Evolutionary conservation across 768 basidiomycete species (phyloP), one percentile per base, ranked within the genome.

Genomic region (Cyclocybe aegerita): DNA sequence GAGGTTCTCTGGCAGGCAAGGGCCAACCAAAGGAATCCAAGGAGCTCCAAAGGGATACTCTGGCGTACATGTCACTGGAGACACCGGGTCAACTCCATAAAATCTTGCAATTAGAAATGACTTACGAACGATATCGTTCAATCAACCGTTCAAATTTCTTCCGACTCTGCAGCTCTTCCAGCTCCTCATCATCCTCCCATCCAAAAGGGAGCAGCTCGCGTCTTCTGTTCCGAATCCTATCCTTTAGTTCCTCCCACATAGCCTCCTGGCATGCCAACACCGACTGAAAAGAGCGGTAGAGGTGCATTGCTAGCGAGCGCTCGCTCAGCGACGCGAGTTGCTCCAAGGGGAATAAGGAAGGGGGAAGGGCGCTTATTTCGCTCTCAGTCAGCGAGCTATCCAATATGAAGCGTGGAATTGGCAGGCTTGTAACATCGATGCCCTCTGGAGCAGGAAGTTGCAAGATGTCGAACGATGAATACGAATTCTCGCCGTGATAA

Each of bases 221-320:
- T 40, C 72, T 76, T 47, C 76, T 70, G 57, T 85, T 85, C 44
- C 81, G 71, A 64, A 85, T 73, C 53, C 80, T 76, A 53, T 83
- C 79, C 55, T 78, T 77, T 43, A 88, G 71, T 48, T 86, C 85
- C 53, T 87, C 86, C 85, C 86, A 88, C 84, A 88, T 86, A 29
- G 84, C 79, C 60, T 88, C 86, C 63, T 84, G 79, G 56, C 83
- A 85, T 9, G 82, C 83, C 9, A 86, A 62, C 7, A 88, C 81
- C 14, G 68, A 65, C 56, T 82, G 78, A 53, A 79, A 86, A n/a
- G 81, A 78, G 53, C 76, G 72, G 58, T 85, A 81, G 3, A 88
- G 74, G 49, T 88, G 86, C 83, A 88, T 85, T 0, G 85, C 84
- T 29, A 86, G 72, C 1, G 83, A 82, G 39, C 82, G 76, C 47